phyloP scores from a whole-genome alignment of 2,329 filamentous ascomycete genomes.

The Endoconidiophora polonica region DNA sequence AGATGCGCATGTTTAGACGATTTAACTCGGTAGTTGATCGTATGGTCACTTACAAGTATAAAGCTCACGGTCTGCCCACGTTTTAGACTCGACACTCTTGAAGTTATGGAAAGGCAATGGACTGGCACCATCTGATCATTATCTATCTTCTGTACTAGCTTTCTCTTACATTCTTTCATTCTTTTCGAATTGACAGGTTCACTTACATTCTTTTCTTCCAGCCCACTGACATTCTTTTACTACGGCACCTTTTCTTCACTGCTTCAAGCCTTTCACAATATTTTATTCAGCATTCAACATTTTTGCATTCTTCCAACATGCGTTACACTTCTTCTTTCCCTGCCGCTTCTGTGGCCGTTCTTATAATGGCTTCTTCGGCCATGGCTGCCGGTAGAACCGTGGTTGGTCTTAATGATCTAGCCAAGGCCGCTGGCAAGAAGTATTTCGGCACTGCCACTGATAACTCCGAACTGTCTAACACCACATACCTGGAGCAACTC shows the following conservation, averaged over 20 bases:
- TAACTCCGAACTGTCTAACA: slow-evolving; percentile 26
- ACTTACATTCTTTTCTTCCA: slow-evolving; percentile 7
- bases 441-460: slow-evolving; percentile 51
- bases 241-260: background rate
- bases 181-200: slow-evolving; percentile 5
- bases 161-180: slow-evolving; percentile 8
- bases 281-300: background rate
- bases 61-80: too few species aligned
- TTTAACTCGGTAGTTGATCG: too few species aligned
- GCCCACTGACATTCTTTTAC: background rate
- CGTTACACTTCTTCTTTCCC: slow-evolving; percentile 13
- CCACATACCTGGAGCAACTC: slow-evolving; percentile 32
- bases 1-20: too few species aligned
- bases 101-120: slow-evolving; percentile 3
- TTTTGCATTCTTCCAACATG: slow-evolving; percentile 15
- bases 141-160: background rate
- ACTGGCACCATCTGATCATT: slow-evolving; percentile 10
- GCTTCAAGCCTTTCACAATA: background rate
- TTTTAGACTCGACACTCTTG: too few species aligned
- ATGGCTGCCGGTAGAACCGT: slow-evolving; percentile 14
- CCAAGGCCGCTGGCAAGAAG: slow-evolving; percentile 33
- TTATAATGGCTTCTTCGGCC: slow-evolving; percentile 18
- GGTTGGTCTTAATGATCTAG: slow-evolving; percentile 30
- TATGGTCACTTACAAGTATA: too few species aligned
- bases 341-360: background rate